Evolutionary conservation across 306 rosid genomes (phyloP), one percentile per base, ranked within the genome.

Genomic region (Ormosia semicastrata): DNA sequence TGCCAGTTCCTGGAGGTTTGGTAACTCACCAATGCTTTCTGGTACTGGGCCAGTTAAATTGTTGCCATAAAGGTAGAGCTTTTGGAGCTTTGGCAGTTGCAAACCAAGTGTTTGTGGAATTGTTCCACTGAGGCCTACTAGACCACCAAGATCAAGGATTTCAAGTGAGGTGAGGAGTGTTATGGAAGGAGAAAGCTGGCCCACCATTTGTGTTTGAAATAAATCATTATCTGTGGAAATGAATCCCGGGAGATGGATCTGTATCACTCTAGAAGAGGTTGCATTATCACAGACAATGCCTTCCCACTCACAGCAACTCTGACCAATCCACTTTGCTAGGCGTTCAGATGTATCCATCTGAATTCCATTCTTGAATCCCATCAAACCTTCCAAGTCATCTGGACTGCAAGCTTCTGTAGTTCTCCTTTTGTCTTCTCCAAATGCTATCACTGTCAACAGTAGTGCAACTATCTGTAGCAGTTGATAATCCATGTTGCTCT

Each of bases 1-100:
- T 0, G 47, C 80, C 13, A 92, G 87, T 81, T 87, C 89, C 82
- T 87, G 88, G 50, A 93, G 96, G 46, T 87, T 87, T 50, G 85
- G 71, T 65, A 93, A 72, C 85, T 77, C 84, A 67, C 92, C 89
- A 59, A 91, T 77, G 85, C 92, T 90, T 53, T 91, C 88, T 57
- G 97, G 94, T 12, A 93, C 15, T 43, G 89, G 74, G 40, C 96
- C 97, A 72, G 83, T 81, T 75, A 90, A 86, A n/a, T 77, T 90
- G 85, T 90, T 93, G 41, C 92, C 89, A 75, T 29, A 80, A 73
- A 93, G 94, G 34, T 66, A 13, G 74, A 91, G 90, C 83, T 80
- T 89, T 57, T 79, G 72, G 75, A 93, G 93, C 12, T 80, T 90
- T 8, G 75, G 87, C 34, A 93, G 78, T 18, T 77, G 86, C 43